Evolutionary conservation across 177 flowering plant genomes (phyloP), one percentile per base, ranked within the genome.

Genomic region (Telopea speciosissima): DNA sequence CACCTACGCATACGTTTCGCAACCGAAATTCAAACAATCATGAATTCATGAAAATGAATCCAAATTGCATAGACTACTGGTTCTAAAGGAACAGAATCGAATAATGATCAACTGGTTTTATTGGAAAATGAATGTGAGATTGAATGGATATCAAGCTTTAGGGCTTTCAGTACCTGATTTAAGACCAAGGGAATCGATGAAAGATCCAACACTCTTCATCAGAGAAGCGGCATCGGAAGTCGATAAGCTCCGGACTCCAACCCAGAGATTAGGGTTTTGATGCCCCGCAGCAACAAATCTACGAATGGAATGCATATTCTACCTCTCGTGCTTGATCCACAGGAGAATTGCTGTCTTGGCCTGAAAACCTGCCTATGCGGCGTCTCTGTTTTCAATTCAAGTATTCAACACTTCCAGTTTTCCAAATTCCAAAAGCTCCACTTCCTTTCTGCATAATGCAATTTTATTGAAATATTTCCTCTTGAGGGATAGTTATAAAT

Each of bases 201-300:
- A 60, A 26, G 68, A 58, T 54, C 61, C 62, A 6, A 77, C 74
- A 62, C 61, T 71, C 70, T 70, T 71, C 49, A 60, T 63, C 61
- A 73, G 9, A 12, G 80, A 73, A 63, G 71, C 45, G 5, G 80
- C 33, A 56, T 70, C 77, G 61, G 80, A 62, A 14, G 76, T 52
- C 25, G 76, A 77, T n/a, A 77, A 66, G 12, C 54, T 25, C 36
- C 71, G 64, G 24, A 70, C 19, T 62, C 67, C 71, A n/a, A 25
- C 10, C 44, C 60, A 44, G 40, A 67, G 33, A 23, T 11, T 62
- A 24, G 72, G 76, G 72, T 66, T 73, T 64, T 64, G 73, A 54
- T 56, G 64, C 65, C 67, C 70, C 3, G 4, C 65, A 10, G 64
- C 59, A 45, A 62, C 52, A 40, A 67, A 44, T 63, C 68, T 70